A percentile compares a stretch with the other conserved stretches of the same genome.
Evolutionary conservation across 495 filamentous ascomycete genomes (phyloP).

Genomic region (Penicillium maclennaniae): DNA sequence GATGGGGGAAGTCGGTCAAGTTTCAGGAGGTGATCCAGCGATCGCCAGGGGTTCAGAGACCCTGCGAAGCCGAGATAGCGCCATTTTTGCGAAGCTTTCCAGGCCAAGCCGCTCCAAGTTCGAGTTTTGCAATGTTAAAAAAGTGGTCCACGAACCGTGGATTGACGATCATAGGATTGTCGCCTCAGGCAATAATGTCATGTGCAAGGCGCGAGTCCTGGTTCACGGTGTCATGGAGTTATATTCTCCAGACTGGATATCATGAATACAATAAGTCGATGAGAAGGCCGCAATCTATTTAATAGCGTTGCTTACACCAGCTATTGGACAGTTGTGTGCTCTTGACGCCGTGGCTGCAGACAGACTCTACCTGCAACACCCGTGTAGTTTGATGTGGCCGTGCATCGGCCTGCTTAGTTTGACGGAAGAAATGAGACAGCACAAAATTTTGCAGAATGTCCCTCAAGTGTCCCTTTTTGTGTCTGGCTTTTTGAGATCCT

Average conservation of each 20-base stretch:
- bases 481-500: no score
- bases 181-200: background rate
- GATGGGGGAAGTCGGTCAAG: background rate
- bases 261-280: background rate
- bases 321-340: background rate
- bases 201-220: background rate
- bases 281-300: background rate
- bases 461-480: no score
- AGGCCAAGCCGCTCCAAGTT: background rate
- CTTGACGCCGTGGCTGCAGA: background rate
- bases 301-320: background rate
- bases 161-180: slow-evolving; percentile 1
- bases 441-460: no score
- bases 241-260: background rate
- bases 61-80: background rate
- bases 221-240: background rate
- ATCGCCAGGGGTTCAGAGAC: slow-evolving; percentile 3
- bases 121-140: background rate
- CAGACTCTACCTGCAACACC: background rate
- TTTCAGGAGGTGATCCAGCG: slow-evolving; percentile 1
- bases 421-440: no score
- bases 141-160: background rate
- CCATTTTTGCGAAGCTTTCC: background rate
- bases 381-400: no score
- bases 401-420: no score